Evolutionary conservation across 768 basidiomycete genomes (phyloP).

Genomic region (Cystobasidium ongulense): DNA sequence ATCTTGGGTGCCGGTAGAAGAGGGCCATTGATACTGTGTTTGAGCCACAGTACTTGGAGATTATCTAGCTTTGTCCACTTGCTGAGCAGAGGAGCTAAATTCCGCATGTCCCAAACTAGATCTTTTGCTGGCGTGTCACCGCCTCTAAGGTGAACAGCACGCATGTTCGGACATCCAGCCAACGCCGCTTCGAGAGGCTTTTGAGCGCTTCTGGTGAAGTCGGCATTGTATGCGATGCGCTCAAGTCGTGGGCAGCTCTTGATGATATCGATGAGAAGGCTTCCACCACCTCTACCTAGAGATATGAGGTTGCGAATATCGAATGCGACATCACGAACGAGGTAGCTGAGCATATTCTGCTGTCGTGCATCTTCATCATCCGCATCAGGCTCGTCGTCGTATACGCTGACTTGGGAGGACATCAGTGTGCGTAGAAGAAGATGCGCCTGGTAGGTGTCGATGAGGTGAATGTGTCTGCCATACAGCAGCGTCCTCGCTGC

Average conservation of each 20-base stretch:
- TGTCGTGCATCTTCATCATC: slow-evolving; percentile 13
- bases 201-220: neutral
- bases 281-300: slow-evolving; percentile 16
- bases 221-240: neutral
- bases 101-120: slow-evolving; percentile 8
- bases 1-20: slow-evolving; percentile 37
- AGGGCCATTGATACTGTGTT: slow-evolving; percentile 29
- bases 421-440: slow-evolving; percentile 7
- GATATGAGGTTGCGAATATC: neutral
- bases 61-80: slow-evolving; percentile 11
- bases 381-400: slow-evolving; percentile 26
- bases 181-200: neutral
- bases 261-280: slow-evolving; percentile 6
- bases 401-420: neutral
- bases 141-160: slow-evolving; percentile 7
- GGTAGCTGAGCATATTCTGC: neutral
- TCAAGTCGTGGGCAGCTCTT: slow-evolving; percentile 20
- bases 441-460: neutral
- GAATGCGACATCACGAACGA: neutral
- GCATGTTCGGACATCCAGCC: slow-evolving; percentile 3
- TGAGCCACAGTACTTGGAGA: slow-evolving; percentile 13
- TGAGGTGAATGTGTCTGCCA: neutral
- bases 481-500: slow-evolving; percentile 36
- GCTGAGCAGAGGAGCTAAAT: neutral
- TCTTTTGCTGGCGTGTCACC: slow-evolving; percentile 17